Percentiles rank a stretch among this genome's conserved stretches.
Evolutionary conservation across 176 grass and related monocot genomes (phyloP).

Genomic region (Avena sativa): DNA sequence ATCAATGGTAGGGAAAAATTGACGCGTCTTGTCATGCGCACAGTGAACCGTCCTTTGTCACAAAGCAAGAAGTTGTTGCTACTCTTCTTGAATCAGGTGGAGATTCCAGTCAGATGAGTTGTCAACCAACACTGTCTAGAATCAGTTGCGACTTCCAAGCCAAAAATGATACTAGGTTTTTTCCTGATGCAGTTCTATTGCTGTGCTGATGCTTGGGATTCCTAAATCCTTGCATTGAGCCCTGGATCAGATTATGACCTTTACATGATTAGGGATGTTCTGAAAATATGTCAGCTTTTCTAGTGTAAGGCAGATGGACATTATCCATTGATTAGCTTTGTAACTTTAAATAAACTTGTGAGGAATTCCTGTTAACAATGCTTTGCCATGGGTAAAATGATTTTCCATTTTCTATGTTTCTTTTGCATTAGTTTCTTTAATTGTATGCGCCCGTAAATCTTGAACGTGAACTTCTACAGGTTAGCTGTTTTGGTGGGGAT

Average conservation of each 20-base stretch:
- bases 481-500: constrained; percentile 81
- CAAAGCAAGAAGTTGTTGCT: not conserved
- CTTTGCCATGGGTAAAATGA: not conserved
- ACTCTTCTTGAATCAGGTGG: not conserved
- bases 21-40: not conserved
- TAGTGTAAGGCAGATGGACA: not conserved
- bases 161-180: not conserved
- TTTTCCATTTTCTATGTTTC: not conserved
- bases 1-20: not conserved
- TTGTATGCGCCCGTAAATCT: not conserved
- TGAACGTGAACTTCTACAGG: constrained; percentile 52
- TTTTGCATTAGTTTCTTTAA: constrained; percentile 20
- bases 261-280: not conserved
- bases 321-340: not conserved
- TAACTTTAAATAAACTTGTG: constrained; percentile 3
- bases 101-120: too few relatives aligned
- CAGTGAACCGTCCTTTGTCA: not conserved
- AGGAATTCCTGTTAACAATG: not conserved
- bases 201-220: not conserved
- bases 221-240: not conserved
- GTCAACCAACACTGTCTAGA: not conserved
- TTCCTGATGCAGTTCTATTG: not conserved
- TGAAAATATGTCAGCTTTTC: not conserved
- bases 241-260: not conserved
- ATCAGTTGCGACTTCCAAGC: not conserved